Evolutionary conservation across 345 rosid species (phyloP), one percentile per base, ranked within the genome.

Genomic region (Citropsis articulata): DNA sequence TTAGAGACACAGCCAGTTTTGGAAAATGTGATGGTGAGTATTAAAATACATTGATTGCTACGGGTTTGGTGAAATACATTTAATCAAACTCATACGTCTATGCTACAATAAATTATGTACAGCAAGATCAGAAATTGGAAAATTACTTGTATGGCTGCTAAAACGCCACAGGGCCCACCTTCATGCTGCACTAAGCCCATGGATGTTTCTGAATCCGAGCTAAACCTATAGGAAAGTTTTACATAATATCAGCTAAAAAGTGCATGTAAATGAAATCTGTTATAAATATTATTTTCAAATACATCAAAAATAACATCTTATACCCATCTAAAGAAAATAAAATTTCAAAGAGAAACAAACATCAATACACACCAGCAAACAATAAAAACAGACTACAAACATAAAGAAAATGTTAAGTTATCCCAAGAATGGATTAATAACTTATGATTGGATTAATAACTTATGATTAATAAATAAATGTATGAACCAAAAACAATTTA

Each of bases 161-260:
- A 90, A 84, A 97, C 99, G 77, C 99, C 98, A 73, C 99, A 97
- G 66, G 99, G 99, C 74, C 99, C 99, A 81, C 99, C 99, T 91
- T 96, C 99, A 88, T 94, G 98, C 93, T 96, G 99, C 90, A 96
- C 99, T 78, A 96, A 87, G 68, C 99, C 99, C 91, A 93, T 91
- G 66, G 97, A 90, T 78, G 99, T 97, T 84, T 93, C 99, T 81
- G 93, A 94, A 89, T 94, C 98, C 83, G 87, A 84, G 86, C 98
- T 97, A 88, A 92, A 97, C 95, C 99, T 96, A 79, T 79, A 86
- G 78, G 75, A 75, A 82, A 36, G 66, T 77, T 75, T 77, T 31
- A 22, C 75, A 78, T 70, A 38, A 67, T 72, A 87, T 78, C 70
- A 85, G 87, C 78, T 57, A 77, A 71, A 65, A 63, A 18, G 40